Percentiles rank a stretch among this genome's conserved stretches.
phyloP scores from a whole-genome alignment of 2,329 filamentous ascomycete genomes.

The Sporothrix phasma region DNA sequence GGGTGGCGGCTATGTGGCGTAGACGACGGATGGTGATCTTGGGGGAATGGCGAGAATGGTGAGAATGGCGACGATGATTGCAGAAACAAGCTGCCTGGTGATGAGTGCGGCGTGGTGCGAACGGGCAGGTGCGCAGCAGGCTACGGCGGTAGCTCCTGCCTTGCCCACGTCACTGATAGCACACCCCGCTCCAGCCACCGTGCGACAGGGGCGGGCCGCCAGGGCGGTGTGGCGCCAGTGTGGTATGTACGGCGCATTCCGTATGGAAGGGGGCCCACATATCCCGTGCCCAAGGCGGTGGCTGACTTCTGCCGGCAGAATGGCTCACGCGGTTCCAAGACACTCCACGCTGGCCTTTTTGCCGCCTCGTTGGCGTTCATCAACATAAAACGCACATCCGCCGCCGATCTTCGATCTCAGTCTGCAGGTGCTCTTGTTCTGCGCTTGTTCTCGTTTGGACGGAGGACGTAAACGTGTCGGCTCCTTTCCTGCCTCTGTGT shows the following conservation, averaged over 20 bases:
- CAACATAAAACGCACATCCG: neutral
- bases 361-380: neutral
- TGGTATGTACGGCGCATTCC: too few species aligned
- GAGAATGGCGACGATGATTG: neutral
- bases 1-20: neutral
- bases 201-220: neutral
- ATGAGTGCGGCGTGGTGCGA: neutral
- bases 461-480: too few species aligned
- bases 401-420: too few species aligned
- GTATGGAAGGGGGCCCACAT: too few species aligned
- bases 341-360: constrained; percentile 38
- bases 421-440: too few species aligned
- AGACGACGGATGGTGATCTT: too few species aligned
- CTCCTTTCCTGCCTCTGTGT: too few species aligned
- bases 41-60: neutral
- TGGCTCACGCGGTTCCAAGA: neutral
- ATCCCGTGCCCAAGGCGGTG: too few species aligned
- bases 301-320: neutral
- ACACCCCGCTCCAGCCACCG: neutral
- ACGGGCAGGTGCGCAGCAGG: neutral
- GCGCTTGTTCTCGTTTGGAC: neutral
- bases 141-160: neutral
- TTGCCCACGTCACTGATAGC: neutral
- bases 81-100: constrained; percentile 1
- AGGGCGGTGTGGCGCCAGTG: neutral